Conservation (phyloP, 2,329 filamentous ascomycete species). For the Claviceps capensis region DNA sequence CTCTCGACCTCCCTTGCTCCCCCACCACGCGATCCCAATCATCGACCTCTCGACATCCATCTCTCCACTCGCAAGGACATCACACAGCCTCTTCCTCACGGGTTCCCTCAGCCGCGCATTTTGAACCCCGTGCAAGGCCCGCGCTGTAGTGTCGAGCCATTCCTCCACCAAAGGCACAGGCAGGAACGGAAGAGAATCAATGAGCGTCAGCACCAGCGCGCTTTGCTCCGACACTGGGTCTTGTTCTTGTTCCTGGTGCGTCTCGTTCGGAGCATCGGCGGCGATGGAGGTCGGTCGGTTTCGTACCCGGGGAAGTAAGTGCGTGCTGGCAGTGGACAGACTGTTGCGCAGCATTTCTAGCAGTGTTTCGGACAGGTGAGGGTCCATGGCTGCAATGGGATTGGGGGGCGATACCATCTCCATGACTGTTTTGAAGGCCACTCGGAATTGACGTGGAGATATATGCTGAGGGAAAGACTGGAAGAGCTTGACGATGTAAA, state of each 20-base stretch:
- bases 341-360: constrained; percentile 62
- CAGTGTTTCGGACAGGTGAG: constrained; percentile 64
- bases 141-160: constrained; percentile 63
- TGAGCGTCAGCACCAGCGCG: constrained; percentile 58
- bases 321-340: constrained; percentile 36
- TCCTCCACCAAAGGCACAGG: constrained; percentile 58
- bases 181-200: constrained; percentile 67
- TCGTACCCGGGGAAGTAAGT: constrained; percentile 22
- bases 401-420: constrained; percentile 72
- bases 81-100: constrained; percentile 63
- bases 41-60: constrained; percentile 78
- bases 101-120: constrained; percentile 48
- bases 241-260: constrained; percentile 13
- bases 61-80: constrained; percentile 65
- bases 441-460: constrained; percentile 71
- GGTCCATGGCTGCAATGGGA: constrained; percentile 56
- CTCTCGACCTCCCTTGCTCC: constrained; percentile 40
- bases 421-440: constrained; percentile 77
- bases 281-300: constrained; percentile 10
- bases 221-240: constrained; percentile 60
- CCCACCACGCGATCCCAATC: constrained; percentile 79
- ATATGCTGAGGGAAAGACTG: constrained; percentile 65
- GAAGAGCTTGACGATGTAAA: constrained; percentile 73
- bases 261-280: constrained; percentile 14
- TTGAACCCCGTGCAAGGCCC: constrained; percentile 49